phyloP scores from a whole-genome alignment of 2,329 filamentous ascomycete genomes.

The Cladophialophora immunda region DNA sequence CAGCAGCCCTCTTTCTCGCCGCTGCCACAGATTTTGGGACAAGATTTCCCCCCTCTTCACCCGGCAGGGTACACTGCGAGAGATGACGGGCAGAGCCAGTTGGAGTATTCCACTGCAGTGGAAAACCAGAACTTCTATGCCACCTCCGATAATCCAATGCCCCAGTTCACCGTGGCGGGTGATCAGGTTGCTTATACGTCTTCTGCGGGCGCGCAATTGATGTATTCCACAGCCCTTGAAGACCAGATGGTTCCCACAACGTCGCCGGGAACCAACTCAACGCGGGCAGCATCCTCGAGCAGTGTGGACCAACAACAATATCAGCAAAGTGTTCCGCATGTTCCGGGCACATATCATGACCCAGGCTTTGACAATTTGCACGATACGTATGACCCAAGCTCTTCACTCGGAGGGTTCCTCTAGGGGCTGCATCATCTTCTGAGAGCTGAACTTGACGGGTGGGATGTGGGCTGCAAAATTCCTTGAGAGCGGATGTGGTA shows the following conservation, averaged over 20 bases:
- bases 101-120: not conserved
- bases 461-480: not conserved
- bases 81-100: not conserved
- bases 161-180: not conserved
- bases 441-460: not conserved
- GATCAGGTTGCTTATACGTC: not conserved
- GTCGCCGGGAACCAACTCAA: not conserved
- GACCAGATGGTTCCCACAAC: not conserved
- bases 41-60: not conserved
- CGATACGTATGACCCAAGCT: not conserved
- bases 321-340: not conserved
- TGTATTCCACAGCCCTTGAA: not conserved
- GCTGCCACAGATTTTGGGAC: not conserved
- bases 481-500: not conserved
- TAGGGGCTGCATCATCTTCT: not conserved
- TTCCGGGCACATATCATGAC: not conserved
- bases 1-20: not conserved
- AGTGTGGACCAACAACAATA: not conserved
- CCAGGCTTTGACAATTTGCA: not conserved
- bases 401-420: not conserved
- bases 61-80: not conserved
- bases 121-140: not conserved
- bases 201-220: not conserved
- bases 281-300: not conserved
- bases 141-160: not conserved